A percentile compares a stretch with the other conserved stretches of the same genome.
phyloP scores from a whole-genome alignment of 805 yeast genomes.

The Blastobotrys robertii region DNA sequence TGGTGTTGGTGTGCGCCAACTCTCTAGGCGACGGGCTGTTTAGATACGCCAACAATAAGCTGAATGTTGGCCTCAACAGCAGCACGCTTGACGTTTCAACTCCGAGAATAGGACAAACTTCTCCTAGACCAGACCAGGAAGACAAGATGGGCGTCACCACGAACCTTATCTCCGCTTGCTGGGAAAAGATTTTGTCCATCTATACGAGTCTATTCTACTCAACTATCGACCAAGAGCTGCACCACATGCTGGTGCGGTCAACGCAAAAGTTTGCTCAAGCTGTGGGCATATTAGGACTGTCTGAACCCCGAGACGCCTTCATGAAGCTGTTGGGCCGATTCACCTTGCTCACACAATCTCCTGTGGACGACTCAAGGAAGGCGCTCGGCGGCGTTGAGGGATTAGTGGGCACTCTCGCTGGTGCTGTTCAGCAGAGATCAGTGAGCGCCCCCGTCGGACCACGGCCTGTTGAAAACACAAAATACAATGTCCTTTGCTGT shows the following conservation, averaged over 20 bases:
- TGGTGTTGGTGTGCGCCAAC: slow-evolving; percentile 45
- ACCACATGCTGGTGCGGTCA: slow-evolving; percentile 57
- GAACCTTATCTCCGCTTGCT: slow-evolving; percentile 20
- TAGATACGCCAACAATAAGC: slow-evolving; percentile 21
- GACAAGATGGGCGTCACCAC: slow-evolving; percentile 6
- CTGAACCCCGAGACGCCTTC: slow-evolving; percentile 48
- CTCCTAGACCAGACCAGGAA: slow-evolving; percentile 13
- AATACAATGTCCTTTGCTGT: slow-evolving; percentile 60
- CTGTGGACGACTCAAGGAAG: slow-evolving; percentile 3
- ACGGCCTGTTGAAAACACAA: slow-evolving; percentile 4
- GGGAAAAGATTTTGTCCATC: slow-evolving; percentile 34
- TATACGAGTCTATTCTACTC: slow-evolving; percentile 50
- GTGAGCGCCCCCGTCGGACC: background rate
- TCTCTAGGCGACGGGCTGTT: slow-evolving; percentile 63
- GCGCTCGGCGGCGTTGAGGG: slow-evolving; percentile 14
- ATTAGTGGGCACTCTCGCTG: slow-evolving; percentile 17
- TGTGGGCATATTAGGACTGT: slow-evolving; percentile 60
- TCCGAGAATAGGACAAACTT: background rate
- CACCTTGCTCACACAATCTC: slow-evolving; percentile 15
- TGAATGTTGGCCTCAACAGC: background rate
- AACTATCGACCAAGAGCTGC: slow-evolving; percentile 59
- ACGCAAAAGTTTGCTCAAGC: slow-evolving; percentile 77
- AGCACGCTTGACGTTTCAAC: background rate
- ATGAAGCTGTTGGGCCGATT: slow-evolving; percentile 24
- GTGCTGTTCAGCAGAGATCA: background rate